phyloP scores from a whole-genome alignment of 805 yeast species.

The Ogataea kodamae region DNA sequence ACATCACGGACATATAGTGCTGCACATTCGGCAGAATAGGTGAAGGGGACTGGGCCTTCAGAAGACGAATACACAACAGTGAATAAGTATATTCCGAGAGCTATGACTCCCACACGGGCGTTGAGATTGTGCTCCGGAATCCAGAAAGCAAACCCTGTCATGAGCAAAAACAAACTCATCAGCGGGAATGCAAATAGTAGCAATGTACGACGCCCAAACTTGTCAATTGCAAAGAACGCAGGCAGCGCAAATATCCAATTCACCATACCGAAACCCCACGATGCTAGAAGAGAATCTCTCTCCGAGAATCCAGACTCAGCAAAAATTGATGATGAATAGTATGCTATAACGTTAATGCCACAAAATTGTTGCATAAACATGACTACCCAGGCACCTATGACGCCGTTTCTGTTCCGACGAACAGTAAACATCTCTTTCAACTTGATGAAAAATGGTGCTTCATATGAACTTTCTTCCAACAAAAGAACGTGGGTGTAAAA shows the following conservation, averaged over 20 bases:
- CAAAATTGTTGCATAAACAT: slow-evolving; percentile 92
- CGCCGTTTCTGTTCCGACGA: slow-evolving; percentile 81
- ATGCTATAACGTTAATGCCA: slow-evolving; percentile 85
- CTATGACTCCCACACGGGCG: slow-evolving; percentile 63
- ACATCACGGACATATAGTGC: slow-evolving; percentile 76
- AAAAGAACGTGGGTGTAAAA: slow-evolving; percentile 65
- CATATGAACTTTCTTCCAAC: slow-evolving; percentile 55
- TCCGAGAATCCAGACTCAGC: slow-evolving; percentile 60
- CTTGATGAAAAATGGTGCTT: slow-evolving; percentile 44
- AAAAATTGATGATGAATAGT: slow-evolving; percentile 78
- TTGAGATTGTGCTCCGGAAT: slow-evolving; percentile 43
- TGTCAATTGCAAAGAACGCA: slow-evolving; percentile 76
- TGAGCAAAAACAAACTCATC: slow-evolving; percentile 55
- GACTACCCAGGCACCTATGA: slow-evolving; percentile 73
- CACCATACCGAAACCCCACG: slow-evolving; percentile 83
- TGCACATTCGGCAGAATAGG: slow-evolving; percentile 82
- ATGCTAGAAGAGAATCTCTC: slow-evolving; percentile 65
- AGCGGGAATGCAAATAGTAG: slow-evolving; percentile 59
- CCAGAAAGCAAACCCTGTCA: slow-evolving; percentile 72
- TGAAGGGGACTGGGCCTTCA: slow-evolving; percentile 88
- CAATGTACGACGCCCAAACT: slow-evolving; percentile 66
- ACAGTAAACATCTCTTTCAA: slow-evolving; percentile 59
- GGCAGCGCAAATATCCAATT: slow-evolving; percentile 81
- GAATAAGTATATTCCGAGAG: slow-evolving; percentile 71
- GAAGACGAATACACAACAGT: slow-evolving; percentile 76